phyloP scores from a whole-genome alignment of 2,329 filamentous ascomycete species.

The Harringtonia lauricola region DNA sequence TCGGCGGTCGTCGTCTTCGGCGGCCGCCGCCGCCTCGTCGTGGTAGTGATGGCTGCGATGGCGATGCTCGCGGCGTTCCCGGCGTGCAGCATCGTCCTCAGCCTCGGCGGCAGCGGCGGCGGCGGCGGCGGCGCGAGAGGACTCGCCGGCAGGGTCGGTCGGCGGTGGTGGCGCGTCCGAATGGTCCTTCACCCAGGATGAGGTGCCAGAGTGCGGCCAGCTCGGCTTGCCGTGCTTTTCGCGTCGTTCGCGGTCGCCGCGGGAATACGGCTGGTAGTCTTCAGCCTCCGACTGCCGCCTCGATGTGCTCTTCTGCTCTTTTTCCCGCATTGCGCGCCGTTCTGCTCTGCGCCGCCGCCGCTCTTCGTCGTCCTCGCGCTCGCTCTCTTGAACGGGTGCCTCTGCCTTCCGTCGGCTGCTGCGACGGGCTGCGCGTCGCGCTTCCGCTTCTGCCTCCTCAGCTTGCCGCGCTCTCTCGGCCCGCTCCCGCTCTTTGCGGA shows the following conservation, averaged over 20 bases:
- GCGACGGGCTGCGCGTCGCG: slow-evolving; percentile 31
- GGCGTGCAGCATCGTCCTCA: slow-evolving; percentile 36
- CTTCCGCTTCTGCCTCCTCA: slow-evolving; percentile 34
- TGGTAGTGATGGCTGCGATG: slow-evolving; percentile 29
- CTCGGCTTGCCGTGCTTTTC: slow-evolving; percentile 21
- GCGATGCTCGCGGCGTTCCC: slow-evolving; percentile 36
- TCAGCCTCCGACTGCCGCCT: slow-evolving; percentile 31
- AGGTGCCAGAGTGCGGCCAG: slow-evolving; percentile 54
- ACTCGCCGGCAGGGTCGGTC: slow-evolving; percentile 18
- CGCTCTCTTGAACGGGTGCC: slow-evolving; percentile 10
- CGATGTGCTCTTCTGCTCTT: slow-evolving; percentile 28
- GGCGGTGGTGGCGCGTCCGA: slow-evolving; percentile 50
- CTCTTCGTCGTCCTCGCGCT: slow-evolving; percentile 39
- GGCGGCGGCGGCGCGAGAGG: background rate
- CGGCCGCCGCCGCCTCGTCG: slow-evolving; percentile 23
- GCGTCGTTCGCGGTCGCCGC: slow-evolving; percentile 25
- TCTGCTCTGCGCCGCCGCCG: slow-evolving; percentile 43
- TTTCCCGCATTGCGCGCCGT: slow-evolving; percentile 31
- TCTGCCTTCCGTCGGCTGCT: slow-evolving; percentile 41
- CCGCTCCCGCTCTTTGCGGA: slow-evolving; percentile 34
- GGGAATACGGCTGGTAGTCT: slow-evolving; percentile 32
- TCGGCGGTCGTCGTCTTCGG: slow-evolving; percentile 19
- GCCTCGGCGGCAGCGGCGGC: slow-evolving; percentile 17
- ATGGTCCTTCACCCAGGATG: slow-evolving; percentile 56
- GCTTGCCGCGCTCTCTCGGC: slow-evolving; percentile 24